phyloP scores from a whole-genome alignment of 2,329 filamentous ascomycete species.

The Fusarium longipes region DNA sequence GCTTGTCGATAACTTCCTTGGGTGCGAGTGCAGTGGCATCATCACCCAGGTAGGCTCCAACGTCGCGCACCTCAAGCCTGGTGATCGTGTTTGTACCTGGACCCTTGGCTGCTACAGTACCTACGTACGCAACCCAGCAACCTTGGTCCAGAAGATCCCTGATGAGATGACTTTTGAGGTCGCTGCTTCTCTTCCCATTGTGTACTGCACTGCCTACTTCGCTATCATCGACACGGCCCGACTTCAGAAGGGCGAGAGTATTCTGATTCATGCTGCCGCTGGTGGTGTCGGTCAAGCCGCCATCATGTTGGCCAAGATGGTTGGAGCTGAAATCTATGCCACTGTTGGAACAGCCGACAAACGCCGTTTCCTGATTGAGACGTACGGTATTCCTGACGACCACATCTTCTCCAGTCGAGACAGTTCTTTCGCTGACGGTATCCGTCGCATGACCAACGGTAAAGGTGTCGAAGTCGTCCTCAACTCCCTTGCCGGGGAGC shows the following conservation, averaged over 20 bases:
- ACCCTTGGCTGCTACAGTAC: not conserved
- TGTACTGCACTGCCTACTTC: not conserved
- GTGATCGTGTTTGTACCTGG: not conserved
- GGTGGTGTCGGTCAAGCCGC: constrained; percentile 5
- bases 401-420: constrained; percentile 46
- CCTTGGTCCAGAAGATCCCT: not conserved
- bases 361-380: constrained; percentile 28
- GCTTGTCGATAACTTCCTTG: constrained; percentile 4
- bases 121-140: not conserved
- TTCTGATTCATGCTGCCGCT: constrained; percentile 2
- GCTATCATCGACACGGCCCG: not conserved
- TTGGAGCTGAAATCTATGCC: constrained; percentile 35
- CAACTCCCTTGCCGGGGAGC: constrained; percentile 47
- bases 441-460: constrained; percentile 32
- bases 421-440: not conserved
- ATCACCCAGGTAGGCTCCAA: not conserved
- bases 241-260: not conserved
- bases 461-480: constrained; percentile 49
- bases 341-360: constrained; percentile 1
- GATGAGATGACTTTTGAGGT: not conserved
- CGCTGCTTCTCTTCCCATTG: not conserved
- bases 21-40: constrained; percentile 1
- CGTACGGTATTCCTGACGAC: constrained; percentile 45
- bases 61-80: not conserved
- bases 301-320: not conserved